Base-by-base conservation (phyloP, 2,329 filamentous ascomycete genomes). In the Aspergillus neotritici region DNA sequence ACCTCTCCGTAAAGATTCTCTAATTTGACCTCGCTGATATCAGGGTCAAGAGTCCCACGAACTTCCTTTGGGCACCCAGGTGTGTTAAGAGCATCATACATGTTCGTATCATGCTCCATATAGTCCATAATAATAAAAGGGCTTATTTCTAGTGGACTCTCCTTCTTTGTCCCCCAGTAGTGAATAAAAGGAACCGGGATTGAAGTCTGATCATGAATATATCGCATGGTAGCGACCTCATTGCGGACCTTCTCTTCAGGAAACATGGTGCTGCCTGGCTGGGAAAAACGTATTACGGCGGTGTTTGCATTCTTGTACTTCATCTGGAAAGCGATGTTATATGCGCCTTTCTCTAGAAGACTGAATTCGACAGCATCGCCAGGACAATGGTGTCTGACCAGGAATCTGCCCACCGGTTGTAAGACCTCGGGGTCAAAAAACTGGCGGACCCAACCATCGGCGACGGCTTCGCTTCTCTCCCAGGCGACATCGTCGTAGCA, bases 41-140 rank as follows among this genome's bases (percentile, higher is more conserved):
- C 49, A 6, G 63, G 61, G 45, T 72, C 43, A 4, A 43, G 21
- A n/a, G 38, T 49, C 31, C 60, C 49, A 14, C 42, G 46, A 4
- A 48, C 34, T 13, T 45, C 34, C 8, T 10, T 46, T 15, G 40
- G 43, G 34, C 40, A 48, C 10, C 45, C 48, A 9, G 51, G 47
- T 3, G 21, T 52, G 15, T 50, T 49, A 14, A 55, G 46, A 31
- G 35, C 46, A 34, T 52, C 51, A 16, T 41, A 43, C 46, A 56
- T 50, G 5, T 33, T 45, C 13, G 37, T 46, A 1, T 37, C 37
- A 36, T 52, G 43, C 4, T 51, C 41, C 14, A 56, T 49, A 44
- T 60, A 65, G n/a, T 61, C 57, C 61, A 66, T 64, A 29, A 66
- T 57, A 13, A 68, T 67, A 40, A 61, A 69, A 1, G 64, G 61